Evolutionary conservation across 192 early-diverging fungal genomes (phyloP).

Genomic region (Linnemannia zychae): DNA sequence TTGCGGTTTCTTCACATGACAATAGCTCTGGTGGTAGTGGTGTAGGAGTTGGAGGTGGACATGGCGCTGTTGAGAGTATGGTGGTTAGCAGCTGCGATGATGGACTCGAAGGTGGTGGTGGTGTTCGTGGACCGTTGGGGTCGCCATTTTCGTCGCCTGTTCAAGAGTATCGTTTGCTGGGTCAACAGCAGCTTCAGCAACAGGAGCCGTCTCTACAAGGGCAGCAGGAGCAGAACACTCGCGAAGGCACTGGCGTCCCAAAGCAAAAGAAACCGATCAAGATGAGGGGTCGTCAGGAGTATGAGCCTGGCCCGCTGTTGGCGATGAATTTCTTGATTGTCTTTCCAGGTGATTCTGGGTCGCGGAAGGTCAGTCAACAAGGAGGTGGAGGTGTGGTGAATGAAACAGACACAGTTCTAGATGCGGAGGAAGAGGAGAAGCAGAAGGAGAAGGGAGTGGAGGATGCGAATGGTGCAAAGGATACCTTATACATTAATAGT

Average conservation of each 20-base stretch:
- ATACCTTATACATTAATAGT: slow-evolving; percentile 39
- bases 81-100: neutral
- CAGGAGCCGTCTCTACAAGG: neutral
- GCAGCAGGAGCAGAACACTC: neutral
- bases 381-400: slow-evolving; percentile 14
- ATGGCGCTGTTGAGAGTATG: neutral
- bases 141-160: neutral
- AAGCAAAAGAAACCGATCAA: slow-evolving; percentile 10
- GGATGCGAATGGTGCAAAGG: neutral
- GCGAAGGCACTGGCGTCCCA: neutral
- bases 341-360: slow-evolving; percentile 44
- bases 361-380: slow-evolving; percentile 34
- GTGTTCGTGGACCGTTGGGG: neutral
- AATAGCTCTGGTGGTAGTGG: neutral
- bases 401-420: neutral
- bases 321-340: slow-evolving; percentile 54
- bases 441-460: neutral
- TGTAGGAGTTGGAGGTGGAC: neutral
- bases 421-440: neutral
- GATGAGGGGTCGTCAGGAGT: slow-evolving; percentile 52
- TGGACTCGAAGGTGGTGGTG: neutral
- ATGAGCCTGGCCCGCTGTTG: slow-evolving; percentile 44
- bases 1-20: neutral
- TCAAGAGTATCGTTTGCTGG: neutral
- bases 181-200: neutral